phyloP scores from a whole-genome alignment of 2,329 filamentous ascomycete species.

The Phialophora macrospora region DNA sequence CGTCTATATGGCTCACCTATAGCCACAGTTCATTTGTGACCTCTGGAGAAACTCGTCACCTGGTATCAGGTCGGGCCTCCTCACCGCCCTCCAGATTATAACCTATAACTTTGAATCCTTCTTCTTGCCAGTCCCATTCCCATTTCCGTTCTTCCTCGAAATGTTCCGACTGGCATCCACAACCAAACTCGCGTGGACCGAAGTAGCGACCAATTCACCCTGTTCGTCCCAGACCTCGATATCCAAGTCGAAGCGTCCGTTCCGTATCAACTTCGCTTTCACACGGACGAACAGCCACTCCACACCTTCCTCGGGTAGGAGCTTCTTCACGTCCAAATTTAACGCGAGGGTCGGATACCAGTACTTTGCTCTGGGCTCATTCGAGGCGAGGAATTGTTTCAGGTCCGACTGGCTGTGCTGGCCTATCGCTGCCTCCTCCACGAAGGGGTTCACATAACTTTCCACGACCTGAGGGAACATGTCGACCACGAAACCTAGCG shows the following conservation, averaged over 20 bases:
- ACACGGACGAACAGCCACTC: conserved; percentile 74
- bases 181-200: conserved; percentile 70
- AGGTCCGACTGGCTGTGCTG: conserved; percentile 43
- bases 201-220: conserved; percentile 69
- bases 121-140: conserved; percentile 4
- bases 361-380: conserved; percentile 47
- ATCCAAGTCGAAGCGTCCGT: conserved; percentile 77
- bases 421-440: conserved; percentile 42
- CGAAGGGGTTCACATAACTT: conserved; percentile 46
- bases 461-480: conserved; percentile 71
- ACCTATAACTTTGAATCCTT: conserved; percentile 18
- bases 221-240: conserved; percentile 67
- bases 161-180: conserved; percentile 67
- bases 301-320: conserved; percentile 67
- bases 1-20: not conserved
- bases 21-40: not conserved
- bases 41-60: not conserved
- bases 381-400: conserved; percentile 41
- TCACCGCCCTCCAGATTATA: not conserved
- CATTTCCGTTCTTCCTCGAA: conserved; percentile 13
- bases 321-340: conserved; percentile 77
- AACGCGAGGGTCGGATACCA: conserved; percentile 80
- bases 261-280: conserved; percentile 67
- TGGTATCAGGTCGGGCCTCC: not conserved
- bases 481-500: conserved; percentile 70